Conservation (phyloP, 257 asterid genomes). For the Solanum stenotomum region DNA sequence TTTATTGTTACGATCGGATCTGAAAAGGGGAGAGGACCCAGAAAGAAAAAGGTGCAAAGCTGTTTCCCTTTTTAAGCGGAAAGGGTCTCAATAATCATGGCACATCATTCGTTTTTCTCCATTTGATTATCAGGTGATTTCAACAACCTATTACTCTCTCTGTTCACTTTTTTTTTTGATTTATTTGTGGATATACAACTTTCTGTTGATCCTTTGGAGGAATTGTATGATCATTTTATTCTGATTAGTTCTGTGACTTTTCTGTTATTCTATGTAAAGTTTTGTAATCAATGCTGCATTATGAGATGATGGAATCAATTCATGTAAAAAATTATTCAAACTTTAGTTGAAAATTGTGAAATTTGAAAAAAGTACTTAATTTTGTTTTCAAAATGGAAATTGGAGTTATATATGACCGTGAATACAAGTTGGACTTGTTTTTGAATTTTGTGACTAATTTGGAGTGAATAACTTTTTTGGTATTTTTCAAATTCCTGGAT, state of each 20-base stretch:
- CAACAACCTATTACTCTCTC: not conserved
- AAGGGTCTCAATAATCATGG: slow-evolving; percentile 19
- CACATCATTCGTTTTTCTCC: slow-evolving; percentile 15
- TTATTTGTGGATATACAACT: not conserved
- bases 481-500: not conserved
- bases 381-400: not conserved
- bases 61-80: slow-evolving; percentile 11
- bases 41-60: slow-evolving; percentile 18
- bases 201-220: not conserved
- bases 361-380: not conserved
- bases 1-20: slow-evolving; percentile 34
- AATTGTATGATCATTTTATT: not conserved
- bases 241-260: not conserved
- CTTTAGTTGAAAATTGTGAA: not conserved
- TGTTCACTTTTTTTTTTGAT: not conserved
- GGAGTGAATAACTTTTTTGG: not conserved
- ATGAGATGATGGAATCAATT: not conserved
- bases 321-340: not conserved
- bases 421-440: not conserved
- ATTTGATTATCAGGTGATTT: slow-evolving; percentile 21
- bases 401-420: not conserved
- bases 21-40: slow-evolving; percentile 13
- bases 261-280: not conserved
- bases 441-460: not conserved
- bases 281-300: not conserved